phyloP scores from a whole-genome alignment of 345 rosid genomes.

The Euphorbia peplus region DNA sequence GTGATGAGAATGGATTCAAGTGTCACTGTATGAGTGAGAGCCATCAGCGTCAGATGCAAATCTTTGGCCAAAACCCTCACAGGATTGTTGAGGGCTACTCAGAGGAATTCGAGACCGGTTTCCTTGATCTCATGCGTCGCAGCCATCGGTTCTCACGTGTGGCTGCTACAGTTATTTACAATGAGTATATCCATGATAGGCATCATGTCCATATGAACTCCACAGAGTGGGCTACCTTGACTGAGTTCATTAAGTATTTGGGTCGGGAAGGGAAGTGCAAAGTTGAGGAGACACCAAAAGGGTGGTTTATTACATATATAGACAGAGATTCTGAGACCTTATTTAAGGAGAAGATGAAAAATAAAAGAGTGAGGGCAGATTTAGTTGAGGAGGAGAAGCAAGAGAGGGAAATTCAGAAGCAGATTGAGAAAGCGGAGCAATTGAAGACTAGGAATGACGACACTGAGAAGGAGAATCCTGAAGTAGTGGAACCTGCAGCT shows the following conservation, averaged over 20 bases:
- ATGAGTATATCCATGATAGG: slow-evolving; percentile 84
- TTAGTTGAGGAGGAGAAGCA: slow-evolving; percentile 91
- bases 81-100: slow-evolving; percentile 84
- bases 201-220: slow-evolving; percentile 94
- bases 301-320: slow-evolving; percentile 92
- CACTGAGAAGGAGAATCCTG: slow-evolving; percentile 18
- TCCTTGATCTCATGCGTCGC: slow-evolving; percentile 75
- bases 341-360: slow-evolving; percentile 82
- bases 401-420: slow-evolving; percentile 71
- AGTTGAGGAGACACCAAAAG: slow-evolving; percentile 94
- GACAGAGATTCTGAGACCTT: slow-evolving; percentile 82
- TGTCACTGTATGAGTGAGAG: slow-evolving; percentile 98
- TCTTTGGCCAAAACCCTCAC: slow-evolving; percentile 73
- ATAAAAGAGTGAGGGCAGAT: slow-evolving; percentile 69
- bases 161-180: slow-evolving; percentile 94
- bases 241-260: slow-evolving; percentile 79
- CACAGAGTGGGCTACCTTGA: slow-evolving; percentile 84
- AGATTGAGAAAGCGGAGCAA: slow-evolving; percentile 75
- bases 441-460: slow-evolving; percentile 10
- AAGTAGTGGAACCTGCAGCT: slow-evolving; percentile 1
- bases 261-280: slow-evolving; percentile 86
- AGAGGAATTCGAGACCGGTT: slow-evolving; percentile 70
- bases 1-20: slow-evolving; percentile 97
- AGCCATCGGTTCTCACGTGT: slow-evolving; percentile 89
- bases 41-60: slow-evolving; percentile 95